phyloP scores from a whole-genome alignment of 371 early-diverging fungal species.

The Saksenaea vasiformis region DNA sequence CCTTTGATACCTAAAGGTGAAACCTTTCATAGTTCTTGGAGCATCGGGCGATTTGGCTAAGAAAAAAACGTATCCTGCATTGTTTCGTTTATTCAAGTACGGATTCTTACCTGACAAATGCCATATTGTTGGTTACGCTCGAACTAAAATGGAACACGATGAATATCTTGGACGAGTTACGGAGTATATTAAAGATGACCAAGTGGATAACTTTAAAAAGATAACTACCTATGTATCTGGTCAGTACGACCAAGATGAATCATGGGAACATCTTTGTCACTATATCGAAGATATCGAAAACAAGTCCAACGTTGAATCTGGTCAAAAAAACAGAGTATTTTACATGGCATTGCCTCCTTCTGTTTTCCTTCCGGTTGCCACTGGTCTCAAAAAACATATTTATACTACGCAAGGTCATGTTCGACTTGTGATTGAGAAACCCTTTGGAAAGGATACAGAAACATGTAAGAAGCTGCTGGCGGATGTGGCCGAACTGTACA shows the following conservation, averaged over 20 bases:
- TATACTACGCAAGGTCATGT: conserved; percentile 61
- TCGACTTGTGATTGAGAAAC: conserved; percentile 97
- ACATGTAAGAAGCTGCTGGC: conserved; percentile 72
- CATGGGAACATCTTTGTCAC: conserved; percentile 66
- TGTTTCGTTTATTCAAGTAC: conserved; percentile 83
- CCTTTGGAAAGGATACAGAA: conserved; percentile 95
- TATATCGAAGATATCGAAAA: conserved; percentile 59
- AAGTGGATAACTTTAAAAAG: conserved; percentile 21
- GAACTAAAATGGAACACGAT: conserved; percentile 75
- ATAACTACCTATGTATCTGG: conserved; percentile 55
- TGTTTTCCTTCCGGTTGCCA: conserved; percentile 87
- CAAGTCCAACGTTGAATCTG: conserved; percentile 31
- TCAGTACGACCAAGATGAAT: conserved; percentile 82
- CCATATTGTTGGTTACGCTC: conserved; percentile 95
- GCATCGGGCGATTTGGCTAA: conserved; percentile 96
- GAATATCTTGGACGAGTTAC: conserved; percentile 81
- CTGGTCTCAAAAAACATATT: conserved; percentile 67
- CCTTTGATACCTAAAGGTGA: not conserved
- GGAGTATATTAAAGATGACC: conserved; percentile 66
- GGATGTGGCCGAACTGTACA: conserved; percentile 73
- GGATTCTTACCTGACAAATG: conserved; percentile 75
- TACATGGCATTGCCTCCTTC: conserved; percentile 99
- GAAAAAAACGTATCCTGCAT: conserved; percentile 98
- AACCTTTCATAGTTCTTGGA: conserved; percentile 68
- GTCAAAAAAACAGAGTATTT: conserved; percentile 73